Evolutionary conservation across 1,139 yeast genomes (phyloP), one percentile per base, ranked within the genome.

Genomic region (Lodderomyces pseudojiufengensis): DNA sequence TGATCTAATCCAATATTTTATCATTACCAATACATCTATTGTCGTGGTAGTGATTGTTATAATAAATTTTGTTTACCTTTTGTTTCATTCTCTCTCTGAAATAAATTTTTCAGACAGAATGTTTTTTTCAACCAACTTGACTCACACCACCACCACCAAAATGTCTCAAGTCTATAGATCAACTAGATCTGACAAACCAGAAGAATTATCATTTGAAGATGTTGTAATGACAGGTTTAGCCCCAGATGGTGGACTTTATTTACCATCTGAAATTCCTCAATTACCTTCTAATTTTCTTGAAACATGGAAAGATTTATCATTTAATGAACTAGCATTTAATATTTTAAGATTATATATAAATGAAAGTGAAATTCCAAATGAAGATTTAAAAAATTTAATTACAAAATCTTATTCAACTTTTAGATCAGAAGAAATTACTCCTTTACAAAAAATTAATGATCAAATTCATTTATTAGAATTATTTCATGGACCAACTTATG

Each of bases 401-500:
- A 50, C 65, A 22, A 78, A 70, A 48, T 87, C 97, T 1, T 92
- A 94, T 63, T 76, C 95, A 24, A 86, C 97, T 18, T 92, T 92
- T 73, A 79, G 97, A 60, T 61, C 84, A n/a, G 59, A 70, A 11
- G 86, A 86, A 22, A 87, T 90, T 37, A 90, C 98, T 9, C 99
- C 99, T 16, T 61, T 88, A 37, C 75, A 72, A 28, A 65, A 75
- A 34, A 72, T 88, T 33, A 72, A 73, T 43, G 61, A 72, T 38
- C 70, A 76, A 38, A 68, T 92, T 43, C 83, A 86, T 57, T 67
- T 92, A 42, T 73, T 92, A 54, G 99, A 92, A 63, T 71, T 92
- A 43, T 92, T 92, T 79, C 99, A 92, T 55, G 99, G 99, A 28
- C 99, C 99, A 45, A 92, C 99, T 4, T 92, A 92, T 56, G 99